A percentile compares a stretch with the other conserved stretches of the same genome.
These are phyloP conservation scores for Penicillium sp. DNA, from an alignment of 2,329 filamentous ascomycete genomes.

Conservation along the genomic window DNA sequence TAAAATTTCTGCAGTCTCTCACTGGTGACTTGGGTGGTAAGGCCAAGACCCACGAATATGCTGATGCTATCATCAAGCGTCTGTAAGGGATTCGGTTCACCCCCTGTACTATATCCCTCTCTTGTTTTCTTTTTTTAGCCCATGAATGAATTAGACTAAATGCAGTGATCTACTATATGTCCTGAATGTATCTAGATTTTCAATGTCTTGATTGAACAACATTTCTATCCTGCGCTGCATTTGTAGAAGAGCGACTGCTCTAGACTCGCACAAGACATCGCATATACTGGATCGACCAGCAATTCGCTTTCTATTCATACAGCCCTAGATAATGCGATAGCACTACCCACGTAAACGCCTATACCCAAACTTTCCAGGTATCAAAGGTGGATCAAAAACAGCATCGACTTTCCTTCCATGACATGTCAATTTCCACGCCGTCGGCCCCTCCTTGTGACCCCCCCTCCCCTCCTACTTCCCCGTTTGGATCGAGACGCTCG, in stretches of 20 bases:
- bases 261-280: neutral
- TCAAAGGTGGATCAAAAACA: slow-evolving; percentile 23
- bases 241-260: too few species aligned
- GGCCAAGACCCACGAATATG: slow-evolving; percentile 94
- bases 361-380: slow-evolving; percentile 30
- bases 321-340: slow-evolving; percentile 3
- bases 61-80: slow-evolving; percentile 81
- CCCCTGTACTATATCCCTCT: slow-evolving; percentile 44
- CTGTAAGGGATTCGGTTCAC: slow-evolving; percentile 47
- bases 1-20: slow-evolving; percentile 59
- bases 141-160: slow-evolving; percentile 45
- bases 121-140: slow-evolving; percentile 36
- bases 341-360: slow-evolving; percentile 21
- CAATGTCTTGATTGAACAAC: slow-evolving; percentile 11
- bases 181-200: slow-evolving; percentile 37
- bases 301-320: neutral
- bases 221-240: neutral
- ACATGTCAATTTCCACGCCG: slow-evolving; percentile 33
- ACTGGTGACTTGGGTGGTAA: slow-evolving; percentile 96
- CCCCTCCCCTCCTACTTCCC: slow-evolving; percentile 43
- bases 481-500: slow-evolving; percentile 41
- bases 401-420: slow-evolving; percentile 3
- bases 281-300: neutral
- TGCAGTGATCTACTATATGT: slow-evolving; percentile 44
- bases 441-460: slow-evolving; percentile 41